Evolutionary conservation across 2,329 filamentous ascomycete genomes (phyloP).

Genomic region (Xylariales sp.): DNA sequence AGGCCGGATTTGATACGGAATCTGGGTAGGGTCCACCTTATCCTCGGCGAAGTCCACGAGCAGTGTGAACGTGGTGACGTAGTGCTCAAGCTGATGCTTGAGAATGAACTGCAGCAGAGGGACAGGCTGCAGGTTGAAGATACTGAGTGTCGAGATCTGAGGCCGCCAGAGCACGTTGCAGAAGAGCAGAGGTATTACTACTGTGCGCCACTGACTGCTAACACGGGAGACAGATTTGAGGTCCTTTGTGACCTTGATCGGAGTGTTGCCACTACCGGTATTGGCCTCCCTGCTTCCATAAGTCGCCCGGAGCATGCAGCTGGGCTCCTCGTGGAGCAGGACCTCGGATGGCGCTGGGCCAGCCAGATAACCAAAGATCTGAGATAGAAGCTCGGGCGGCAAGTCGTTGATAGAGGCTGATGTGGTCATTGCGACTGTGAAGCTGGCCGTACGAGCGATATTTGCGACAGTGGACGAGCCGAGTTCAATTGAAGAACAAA

Average conservation of each 20-base stretch:
- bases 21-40: slow-evolving; percentile 21
- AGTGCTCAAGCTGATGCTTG: slow-evolving; percentile 30
- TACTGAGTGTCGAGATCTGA: slow-evolving; percentile 19
- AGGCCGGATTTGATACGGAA: slow-evolving; percentile 28
- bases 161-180: slow-evolving; percentile 42
- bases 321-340: slow-evolving; percentile 46
- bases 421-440: neutral
- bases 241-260: slow-evolving; percentile 15
- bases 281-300: slow-evolving; percentile 16
- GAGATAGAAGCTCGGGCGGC: slow-evolving; percentile 57
- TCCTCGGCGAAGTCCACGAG: slow-evolving; percentile 30
- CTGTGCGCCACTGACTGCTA: slow-evolving; percentile 47
- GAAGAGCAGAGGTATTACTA: slow-evolving; percentile 54
- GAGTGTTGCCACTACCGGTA: too few relatives aligned
- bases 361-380: slow-evolving; percentile 53
- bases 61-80: slow-evolving; percentile 38
- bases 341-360: slow-evolving; percentile 41
- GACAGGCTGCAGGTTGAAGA: slow-evolving; percentile 26
- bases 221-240: slow-evolving; percentile 55
- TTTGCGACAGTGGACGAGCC: too few relatives aligned
- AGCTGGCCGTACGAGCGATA: too few relatives aligned
- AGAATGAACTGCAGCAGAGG: slow-evolving; percentile 36
- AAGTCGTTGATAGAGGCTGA: slow-evolving; percentile 26
- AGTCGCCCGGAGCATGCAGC: slow-evolving; percentile 31
- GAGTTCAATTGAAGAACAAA: too few relatives aligned